Evolutionary conservation across 1,284 basidiomycete species (phyloP).

Genomic region (Tilletia caries): DNA sequence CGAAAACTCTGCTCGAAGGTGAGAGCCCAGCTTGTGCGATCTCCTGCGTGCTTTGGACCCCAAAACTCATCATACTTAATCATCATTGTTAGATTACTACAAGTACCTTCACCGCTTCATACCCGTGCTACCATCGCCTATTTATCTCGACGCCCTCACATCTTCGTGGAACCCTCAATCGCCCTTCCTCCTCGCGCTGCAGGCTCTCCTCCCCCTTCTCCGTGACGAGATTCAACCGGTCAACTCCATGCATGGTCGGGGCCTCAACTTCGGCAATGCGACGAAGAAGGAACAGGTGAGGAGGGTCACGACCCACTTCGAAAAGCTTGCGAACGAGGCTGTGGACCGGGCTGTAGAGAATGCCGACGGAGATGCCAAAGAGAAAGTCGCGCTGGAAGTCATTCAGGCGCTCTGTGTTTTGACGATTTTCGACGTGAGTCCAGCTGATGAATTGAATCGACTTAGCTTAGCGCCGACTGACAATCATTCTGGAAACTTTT

Average conservation of each 20-base stretch:
- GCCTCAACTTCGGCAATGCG: conserved; percentile 37
- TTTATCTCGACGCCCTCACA: conserved; percentile 30
- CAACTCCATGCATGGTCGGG: conserved; percentile 13
- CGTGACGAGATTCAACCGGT: conserved; percentile 30
- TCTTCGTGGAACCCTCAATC: conserved; percentile 30
- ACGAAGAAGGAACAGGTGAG: conserved; percentile 33
- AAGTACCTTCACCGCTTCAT: conserved; percentile 47
- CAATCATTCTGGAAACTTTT: not conserved
- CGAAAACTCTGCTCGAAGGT: not conserved
- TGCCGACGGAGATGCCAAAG: conserved; percentile 26
- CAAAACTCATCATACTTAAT: not conserved
- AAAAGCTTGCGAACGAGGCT: conserved; percentile 38
- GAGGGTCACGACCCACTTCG: conserved; percentile 28
- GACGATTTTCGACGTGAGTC: conserved; percentile 32
- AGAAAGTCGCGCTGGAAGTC: conserved; percentile 35
- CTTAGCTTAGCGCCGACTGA: too few relatives aligned
- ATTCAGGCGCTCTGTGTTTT: conserved; percentile 43
- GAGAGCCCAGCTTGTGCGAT: not conserved
- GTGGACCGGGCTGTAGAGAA: conserved; percentile 38
- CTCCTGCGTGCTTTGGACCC: not conserved
- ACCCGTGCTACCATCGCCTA: conserved; percentile 35
- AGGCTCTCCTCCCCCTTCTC: conserved; percentile 39
- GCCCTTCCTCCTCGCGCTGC: conserved; percentile 38
- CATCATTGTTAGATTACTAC: conserved; percentile 32
- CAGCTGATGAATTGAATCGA: not conserved